phyloP scores from a whole-genome alignment of 306 rosid genomes.

The Cucurbita maxima region DNA sequence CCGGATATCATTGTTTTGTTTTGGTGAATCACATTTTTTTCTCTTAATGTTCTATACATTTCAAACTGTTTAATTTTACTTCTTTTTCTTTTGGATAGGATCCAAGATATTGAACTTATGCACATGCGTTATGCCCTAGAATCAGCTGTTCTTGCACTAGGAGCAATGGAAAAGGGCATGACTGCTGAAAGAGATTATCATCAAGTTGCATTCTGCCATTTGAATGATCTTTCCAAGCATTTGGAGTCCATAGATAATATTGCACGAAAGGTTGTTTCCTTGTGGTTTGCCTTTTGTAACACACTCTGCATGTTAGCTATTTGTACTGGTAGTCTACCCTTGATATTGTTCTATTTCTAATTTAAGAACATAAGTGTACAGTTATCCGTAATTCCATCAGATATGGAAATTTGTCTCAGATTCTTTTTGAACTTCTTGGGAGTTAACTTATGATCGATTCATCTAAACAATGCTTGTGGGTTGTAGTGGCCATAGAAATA shows the following conservation, averaged over 20 bases:
- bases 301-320: conserved; percentile 13
- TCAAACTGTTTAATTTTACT: conserved; percentile 9
- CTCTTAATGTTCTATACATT: conserved; percentile 14
- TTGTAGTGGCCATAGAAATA: neutral
- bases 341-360: neutral
- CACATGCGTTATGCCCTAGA: conserved; percentile 95
- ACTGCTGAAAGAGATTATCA: conserved; percentile 34
- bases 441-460: neutral
- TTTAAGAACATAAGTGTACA: neutral
- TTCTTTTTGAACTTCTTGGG: neutral
- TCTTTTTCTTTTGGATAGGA: conserved; percentile 30
- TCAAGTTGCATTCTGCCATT: conserved; percentile 44
- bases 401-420: neutral
- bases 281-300: conserved; percentile 6
- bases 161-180: conserved; percentile 53
- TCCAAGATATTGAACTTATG: conserved; percentile 92
- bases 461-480: neutral
- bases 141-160: conserved; percentile 75
- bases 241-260: conserved; percentile 66
- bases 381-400: neutral
- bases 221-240: conserved; percentile 73
- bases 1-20: neutral
- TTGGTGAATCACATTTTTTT: conserved; percentile 2
- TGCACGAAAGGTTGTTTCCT: conserved; percentile 69
- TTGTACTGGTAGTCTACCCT: conserved; percentile 6